These are phyloP conservation scores for Mycena latifolia DNA, from an alignment of 768 basidiomycete species.

Conservation along the genomic window DNA sequence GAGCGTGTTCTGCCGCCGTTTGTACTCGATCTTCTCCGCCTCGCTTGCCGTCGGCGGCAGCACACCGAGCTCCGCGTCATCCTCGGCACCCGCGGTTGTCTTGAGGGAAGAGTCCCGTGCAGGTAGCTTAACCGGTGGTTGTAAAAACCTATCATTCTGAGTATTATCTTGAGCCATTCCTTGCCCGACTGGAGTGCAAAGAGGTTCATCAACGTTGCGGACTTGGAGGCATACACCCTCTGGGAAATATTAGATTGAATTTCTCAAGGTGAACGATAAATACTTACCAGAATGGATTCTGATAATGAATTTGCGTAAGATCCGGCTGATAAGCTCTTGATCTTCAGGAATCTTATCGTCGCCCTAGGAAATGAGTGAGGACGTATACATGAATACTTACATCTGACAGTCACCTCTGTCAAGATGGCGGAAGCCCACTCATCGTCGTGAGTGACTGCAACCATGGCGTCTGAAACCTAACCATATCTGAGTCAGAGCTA, in stretches of 20 bases:
- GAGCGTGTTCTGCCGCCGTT: slow-evolving; percentile 77
- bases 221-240: too few relatives aligned
- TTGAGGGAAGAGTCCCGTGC: too few relatives aligned
- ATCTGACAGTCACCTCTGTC: not conserved
- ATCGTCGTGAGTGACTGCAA: not conserved
- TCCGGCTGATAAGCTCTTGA: not conserved
- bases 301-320: not conserved
- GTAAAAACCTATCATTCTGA: too few relatives aligned
- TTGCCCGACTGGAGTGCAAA: too few relatives aligned
- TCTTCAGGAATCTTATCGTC: not conserved
- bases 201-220: too few relatives aligned
- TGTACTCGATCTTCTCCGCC: slow-evolving; percentile 70
- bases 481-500: not conserved
- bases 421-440: slow-evolving; percentile 14
- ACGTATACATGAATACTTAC: not conserved
- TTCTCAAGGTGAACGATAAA: too few relatives aligned
- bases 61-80: slow-evolving; percentile 44
- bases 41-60: slow-evolving; percentile 49
- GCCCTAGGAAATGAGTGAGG: not conserved
- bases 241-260: too few relatives aligned
- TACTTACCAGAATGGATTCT: too few relatives aligned
- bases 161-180: too few relatives aligned
- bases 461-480: not conserved
- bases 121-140: too few relatives aligned
- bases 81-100: too few relatives aligned